Base-by-base conservation (phyloP, 202 grass and related monocot species). In the Panicum virgatum region DNA sequence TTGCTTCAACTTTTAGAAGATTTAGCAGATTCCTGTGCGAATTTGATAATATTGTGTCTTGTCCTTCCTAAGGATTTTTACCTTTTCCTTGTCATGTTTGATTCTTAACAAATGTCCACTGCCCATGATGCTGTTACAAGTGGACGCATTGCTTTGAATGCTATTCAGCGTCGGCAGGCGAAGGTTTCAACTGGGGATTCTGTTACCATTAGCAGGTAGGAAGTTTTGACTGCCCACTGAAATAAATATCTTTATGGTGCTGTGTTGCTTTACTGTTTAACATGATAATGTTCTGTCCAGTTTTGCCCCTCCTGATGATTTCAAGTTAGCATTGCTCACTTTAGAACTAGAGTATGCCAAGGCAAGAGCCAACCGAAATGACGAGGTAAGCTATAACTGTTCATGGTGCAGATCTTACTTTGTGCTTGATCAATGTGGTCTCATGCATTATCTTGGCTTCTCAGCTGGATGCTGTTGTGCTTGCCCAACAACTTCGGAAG, bases 141-240 rank as follows among this genome's bases (percentile, higher is more conserved):
- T 66, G 93, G 87, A 66, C 89, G 81, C 81, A 88, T 98, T 58
- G 92, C 92, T 50, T 77, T 98, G 62, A 98, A 98, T 80, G 96
- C 92, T 64, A 93, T 96, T 72, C 96, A 98, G 70, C 89, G 96
- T 63, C 82, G 90, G 18, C 92, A 98, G 81, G 79, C 93, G 12
- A 93, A 93, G 85, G 96, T 98, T 86, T 98, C 96, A 25, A 65
- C 92, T 72, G 96, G 96, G 11, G 92, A 99, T 91, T 77, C 91
- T 19, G 82, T 99, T 38, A 79, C 83, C 22, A 83, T 96, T 83
- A 90, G 77, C 89, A 93, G 91, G 94, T 96, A 69, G 51, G 82
- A 63, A 80, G 44, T 58, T 58, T 75, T 58, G 27, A 38, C 18
- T 72, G 27, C 27, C 26, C 2, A 22, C 20, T 74, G 46, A 37